Conservation (phyloP, 371 early-diverging fungal genomes). For the Mucor piriformis region DNA sequence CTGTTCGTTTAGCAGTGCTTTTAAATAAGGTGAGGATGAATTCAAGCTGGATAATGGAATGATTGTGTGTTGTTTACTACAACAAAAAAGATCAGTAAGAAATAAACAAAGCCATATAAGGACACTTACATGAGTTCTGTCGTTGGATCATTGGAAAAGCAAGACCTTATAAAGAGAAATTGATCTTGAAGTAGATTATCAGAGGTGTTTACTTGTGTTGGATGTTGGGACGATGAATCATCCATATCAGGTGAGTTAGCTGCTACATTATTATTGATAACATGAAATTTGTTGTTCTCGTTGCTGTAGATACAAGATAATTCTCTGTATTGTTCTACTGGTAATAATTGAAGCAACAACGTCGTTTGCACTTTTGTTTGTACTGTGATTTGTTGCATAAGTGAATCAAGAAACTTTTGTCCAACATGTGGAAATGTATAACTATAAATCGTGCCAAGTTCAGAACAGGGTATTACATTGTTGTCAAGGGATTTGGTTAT, state of each 20-base stretch:
- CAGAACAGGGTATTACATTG: background rate
- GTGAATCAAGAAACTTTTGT: constrained; percentile 25
- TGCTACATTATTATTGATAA: background rate
- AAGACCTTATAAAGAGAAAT: constrained; percentile 16
- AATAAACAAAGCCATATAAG: background rate
- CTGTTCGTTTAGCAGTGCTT: constrained; percentile 12
- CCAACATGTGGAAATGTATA: constrained; percentile 25
- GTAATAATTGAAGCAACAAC: constrained; percentile 18
- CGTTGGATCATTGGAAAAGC: constrained; percentile 7
- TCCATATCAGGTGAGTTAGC: constrained; percentile 19
- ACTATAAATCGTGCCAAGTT: constrained; percentile 14
- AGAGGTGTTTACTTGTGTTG: background rate
- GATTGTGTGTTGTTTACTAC: constrained; percentile 8
- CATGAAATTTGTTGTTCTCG: constrained; percentile 9
- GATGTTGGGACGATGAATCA: constrained; percentile 2
- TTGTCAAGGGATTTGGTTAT: background rate
- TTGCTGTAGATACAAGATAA: constrained; percentile 11
- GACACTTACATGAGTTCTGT: constrained; percentile 7
- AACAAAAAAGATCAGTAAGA: too few relatives aligned
- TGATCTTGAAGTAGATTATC: constrained; percentile 8
- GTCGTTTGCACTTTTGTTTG: constrained; percentile 14
- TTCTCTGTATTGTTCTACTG: constrained; percentile 27
- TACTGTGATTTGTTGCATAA: constrained; percentile 22
- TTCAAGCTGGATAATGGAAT: constrained; percentile 17
- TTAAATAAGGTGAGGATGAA: constrained; percentile 18